Percentiles rank a stretch among this genome's conserved stretches.
Conservation (phyloP, 495 filamentous ascomycete genomes). For the Aspergillus bertholletiae region DNA sequence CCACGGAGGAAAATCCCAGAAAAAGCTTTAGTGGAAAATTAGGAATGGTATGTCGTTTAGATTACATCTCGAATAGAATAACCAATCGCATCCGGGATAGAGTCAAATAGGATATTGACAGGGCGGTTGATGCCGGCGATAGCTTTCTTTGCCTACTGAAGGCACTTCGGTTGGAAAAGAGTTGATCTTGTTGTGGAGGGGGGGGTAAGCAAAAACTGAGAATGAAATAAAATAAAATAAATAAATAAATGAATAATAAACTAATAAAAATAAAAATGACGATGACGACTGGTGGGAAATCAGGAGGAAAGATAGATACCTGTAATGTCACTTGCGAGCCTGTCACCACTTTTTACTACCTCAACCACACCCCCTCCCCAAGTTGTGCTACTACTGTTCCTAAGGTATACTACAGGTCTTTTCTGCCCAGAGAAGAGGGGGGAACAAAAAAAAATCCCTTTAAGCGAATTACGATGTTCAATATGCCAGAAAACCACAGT, state of each 20-base stretch:
- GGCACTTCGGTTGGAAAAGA: conserved; percentile 4
- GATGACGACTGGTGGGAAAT: conserved; percentile 4
- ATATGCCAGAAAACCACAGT: conserved; percentile 1
- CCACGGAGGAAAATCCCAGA: conserved; percentile 9
- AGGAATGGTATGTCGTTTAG: background rate
- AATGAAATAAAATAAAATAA: background rate
- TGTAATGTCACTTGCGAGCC: no score
- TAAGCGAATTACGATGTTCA: conserved; percentile 10
- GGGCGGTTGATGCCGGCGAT: conserved; percentile 33
- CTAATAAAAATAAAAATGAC: background rate
- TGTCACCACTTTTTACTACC: no score
- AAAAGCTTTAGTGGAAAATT: background rate
- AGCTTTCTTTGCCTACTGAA: conserved; percentile 1
- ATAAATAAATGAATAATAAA: no score
- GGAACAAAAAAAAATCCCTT: conserved; percentile 3
- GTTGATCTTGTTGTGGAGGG: background rate
- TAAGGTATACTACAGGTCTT: background rate
- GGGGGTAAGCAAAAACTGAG: background rate
- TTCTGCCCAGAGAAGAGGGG: background rate
- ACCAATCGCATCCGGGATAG: conserved; percentile 4
- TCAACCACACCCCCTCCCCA: no score
- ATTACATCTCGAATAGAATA: background rate
- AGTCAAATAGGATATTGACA: conserved; percentile 8
- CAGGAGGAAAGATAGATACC: background rate
- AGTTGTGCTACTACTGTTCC: background rate